Base-by-base conservation (phyloP, 140 eudicot species). In the Anethum foeniculum region DNA sequence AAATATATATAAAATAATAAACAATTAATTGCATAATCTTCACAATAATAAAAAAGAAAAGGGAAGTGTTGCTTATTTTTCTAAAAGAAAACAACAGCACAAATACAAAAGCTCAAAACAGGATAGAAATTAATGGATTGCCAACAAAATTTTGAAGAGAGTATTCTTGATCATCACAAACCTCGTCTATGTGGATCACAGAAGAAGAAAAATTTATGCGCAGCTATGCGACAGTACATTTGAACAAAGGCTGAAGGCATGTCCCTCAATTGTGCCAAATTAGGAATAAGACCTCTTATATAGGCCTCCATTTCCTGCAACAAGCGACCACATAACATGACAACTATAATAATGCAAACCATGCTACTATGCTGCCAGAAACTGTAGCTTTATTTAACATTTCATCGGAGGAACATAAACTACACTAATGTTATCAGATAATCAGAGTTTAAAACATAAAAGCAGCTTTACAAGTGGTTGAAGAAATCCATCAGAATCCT, bases 131-230 rank as follows among this genome's bases (percentile, higher is more conserved):
- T 67, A 15, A n/a, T 28, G 21, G 14, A 3, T 7, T 28, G 36
- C 21, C 11, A 27, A 43, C 44, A 0, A 32, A 79, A 38, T 79
- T 28, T 60, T 67, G 27, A 16, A 49, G 16, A 16, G 25, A 46
- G 46, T 38, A 64, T 52, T 38, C 30, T 62, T 62, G 36, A 54
- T 64, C 65, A 79, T 6, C 28, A 76, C 90, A 81, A 58, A 95
- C 99, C 97, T 92, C 97, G 97, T 82, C 93, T 87, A 84, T 90
- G 91, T 80, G 99, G 96, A 91, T 95, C 99, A 81, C 99, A 95
- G 79, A 95, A 95, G 91, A 95, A 95, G 84, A 92, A 95, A 89
- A 95, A 95, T 75, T 95, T 95, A 85, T 83, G 97, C 10, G 99
- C 97, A 79, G 99, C 97, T 62, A 95, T 92, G 71, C 89, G 90